A percentile compares a stretch with the other conserved stretches of the same genome.
phyloP scores from a whole-genome alignment of 371 early-diverging fungal genomes.

The Saksenaea oblongispora region DNA sequence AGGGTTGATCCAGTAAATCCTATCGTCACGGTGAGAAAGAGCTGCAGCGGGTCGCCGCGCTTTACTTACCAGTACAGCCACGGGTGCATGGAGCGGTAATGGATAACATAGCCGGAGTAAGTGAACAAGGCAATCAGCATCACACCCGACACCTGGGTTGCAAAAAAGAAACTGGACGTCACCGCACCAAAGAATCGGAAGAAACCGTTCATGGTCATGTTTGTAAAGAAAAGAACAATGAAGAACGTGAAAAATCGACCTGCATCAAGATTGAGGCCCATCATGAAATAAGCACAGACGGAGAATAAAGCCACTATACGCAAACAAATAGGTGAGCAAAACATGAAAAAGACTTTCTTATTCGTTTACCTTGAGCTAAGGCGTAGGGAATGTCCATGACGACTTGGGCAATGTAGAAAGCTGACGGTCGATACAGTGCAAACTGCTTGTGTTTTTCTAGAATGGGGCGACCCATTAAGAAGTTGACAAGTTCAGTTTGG shows the following conservation, averaged over 20 bases:
- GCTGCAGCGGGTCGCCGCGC: neutral
- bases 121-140: slow-evolving; percentile 47
- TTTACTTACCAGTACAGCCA: slow-evolving; percentile 55
- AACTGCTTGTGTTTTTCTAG: slow-evolving; percentile 66
- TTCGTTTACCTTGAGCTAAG: slow-evolving; percentile 34
- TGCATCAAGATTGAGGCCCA: slow-evolving; percentile 39
- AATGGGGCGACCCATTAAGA: slow-evolving; percentile 55
- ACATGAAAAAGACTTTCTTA: neutral
- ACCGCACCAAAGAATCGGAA: slow-evolving; percentile 52
- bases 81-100: slow-evolving; percentile 38
- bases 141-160: slow-evolving; percentile 45
- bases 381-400: slow-evolving; percentile 37
- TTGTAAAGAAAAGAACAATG: slow-evolving; percentile 27
- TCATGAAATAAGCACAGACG: slow-evolving; percentile 45
- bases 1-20: slow-evolving; percentile 60
- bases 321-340: slow-evolving; percentile 53
- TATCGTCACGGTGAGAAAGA: neutral
- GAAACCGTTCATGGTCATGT: slow-evolving; percentile 42
- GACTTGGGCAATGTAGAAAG: slow-evolving; percentile 58
- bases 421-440: slow-evolving; percentile 66
- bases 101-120: slow-evolving; percentile 49
- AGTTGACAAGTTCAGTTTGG: slow-evolving; percentile 48
- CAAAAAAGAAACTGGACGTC: slow-evolving; percentile 44
- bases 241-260: slow-evolving; percentile 47
- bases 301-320: slow-evolving; percentile 45